Base-by-base conservation (phyloP, 495 filamentous ascomycete genomes). In the Melanomma pulvis-pyrius region DNA sequence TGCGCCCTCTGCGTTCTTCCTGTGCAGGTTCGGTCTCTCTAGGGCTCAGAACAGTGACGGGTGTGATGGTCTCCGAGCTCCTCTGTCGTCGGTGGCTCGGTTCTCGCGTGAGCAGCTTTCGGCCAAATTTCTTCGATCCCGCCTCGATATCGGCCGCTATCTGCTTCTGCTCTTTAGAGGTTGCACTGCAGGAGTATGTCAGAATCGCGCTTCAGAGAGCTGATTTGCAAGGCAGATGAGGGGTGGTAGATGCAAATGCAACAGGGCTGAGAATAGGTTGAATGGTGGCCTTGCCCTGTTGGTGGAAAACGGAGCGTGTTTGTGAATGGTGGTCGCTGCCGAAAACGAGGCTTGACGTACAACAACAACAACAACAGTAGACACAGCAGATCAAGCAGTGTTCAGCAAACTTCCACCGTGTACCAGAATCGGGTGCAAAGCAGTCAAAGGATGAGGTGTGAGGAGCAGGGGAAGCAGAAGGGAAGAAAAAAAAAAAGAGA, bases 101-200 rank as follows among this genome's bases (percentile, higher is more conserved):
- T 22, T 47, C 49, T 34, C 44, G 49, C 15, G 53, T 46, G 17
- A 71, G 54, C 8, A 72, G 52, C 65, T 72, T 72, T 39, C 70
- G 32, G 21, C 66, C 61, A 51, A 65, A 64, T 36, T 69, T 69
- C 53, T 66, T 52, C 15, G 65, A 66, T 9, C 70, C 70, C 1
- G 61, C 62, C 50, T 58, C 54, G 56, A 72, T 72, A 21, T 72
- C 70, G 50, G 57, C 58, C 25, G 66, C 28, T 17, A 72, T 63
- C 69, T 71, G 65, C 65, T 65, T 64, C 44, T 63, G 58, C 59
- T 68, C 69, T 53, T 64, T 64, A 39, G 59, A 25, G 1, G 64
- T 24, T 13, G 61, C 65, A 44, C 69, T 71, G 63, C n/a, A 9
- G 52, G 13, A 36, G 30, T 36, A 15, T 56, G 28, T 39, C 5